Conservation (phyloP, 306 rosid species). For the Erythrophleum fordii region DNA sequence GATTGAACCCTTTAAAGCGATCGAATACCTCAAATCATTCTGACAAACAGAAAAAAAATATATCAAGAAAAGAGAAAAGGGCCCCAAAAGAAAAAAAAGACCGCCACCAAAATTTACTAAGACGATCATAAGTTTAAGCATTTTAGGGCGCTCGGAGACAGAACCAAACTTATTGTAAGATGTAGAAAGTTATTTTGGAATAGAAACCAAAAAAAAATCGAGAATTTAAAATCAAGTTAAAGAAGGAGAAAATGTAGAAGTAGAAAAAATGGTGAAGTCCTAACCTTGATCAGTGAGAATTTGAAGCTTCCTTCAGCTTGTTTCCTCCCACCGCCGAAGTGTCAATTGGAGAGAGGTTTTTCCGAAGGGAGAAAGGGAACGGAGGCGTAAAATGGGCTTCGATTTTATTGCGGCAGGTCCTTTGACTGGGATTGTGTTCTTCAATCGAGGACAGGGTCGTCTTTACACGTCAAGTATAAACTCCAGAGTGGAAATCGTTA, state of each 20-base stretch:
- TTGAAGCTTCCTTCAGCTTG: constrained; percentile 33
- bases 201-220: not conserved
- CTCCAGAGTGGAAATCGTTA: not conserved
- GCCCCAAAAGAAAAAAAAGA: not conserved
- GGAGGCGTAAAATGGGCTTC: constrained; percentile 45
- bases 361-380: not conserved
- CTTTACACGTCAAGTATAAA: constrained; percentile 35
- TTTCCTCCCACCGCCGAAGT: constrained; percentile 46
- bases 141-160: constrained; percentile 6
- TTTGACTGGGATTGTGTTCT: constrained; percentile 70
- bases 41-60: not conserved
- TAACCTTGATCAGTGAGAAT: constrained; percentile 62
- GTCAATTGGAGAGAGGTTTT: constrained; percentile 22
- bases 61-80: not conserved
- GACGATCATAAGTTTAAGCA: constrained; percentile 43
- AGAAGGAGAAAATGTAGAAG: not conserved
- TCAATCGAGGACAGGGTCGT: constrained; percentile 53
- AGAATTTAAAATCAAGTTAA: not conserved
- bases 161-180: not conserved
- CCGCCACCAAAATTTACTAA: constrained; percentile 18
- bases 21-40: constrained; percentile 16
- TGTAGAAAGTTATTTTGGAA: constrained; percentile 4
- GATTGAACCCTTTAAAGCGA: constrained; percentile 22
- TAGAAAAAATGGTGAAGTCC: constrained; percentile 29
- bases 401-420: constrained; percentile 67